Evolutionary conservation across 768 basidiomycete species (phyloP), one percentile per base, ranked within the genome.

Genomic region (Kwoniella pini): DNA sequence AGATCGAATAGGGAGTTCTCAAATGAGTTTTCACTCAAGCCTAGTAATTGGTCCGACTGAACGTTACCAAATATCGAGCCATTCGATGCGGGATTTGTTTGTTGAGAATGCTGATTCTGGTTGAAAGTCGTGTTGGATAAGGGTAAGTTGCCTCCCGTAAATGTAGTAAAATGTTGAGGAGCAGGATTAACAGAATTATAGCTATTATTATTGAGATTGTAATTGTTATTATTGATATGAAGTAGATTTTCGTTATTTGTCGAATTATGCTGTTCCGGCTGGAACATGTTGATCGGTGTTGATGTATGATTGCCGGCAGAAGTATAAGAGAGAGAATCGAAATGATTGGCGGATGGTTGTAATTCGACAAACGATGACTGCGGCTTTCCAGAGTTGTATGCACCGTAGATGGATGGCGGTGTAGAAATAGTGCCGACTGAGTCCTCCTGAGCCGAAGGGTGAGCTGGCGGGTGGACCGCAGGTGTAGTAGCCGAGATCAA

Each of bases 1-100:
- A 61, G 44, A 26, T 61, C 59, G 27, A 61, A 54, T 24, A 61
- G 31, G 21, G 28, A 44, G 21, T 60, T 60, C 11, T 46, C 43
- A 13, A 54, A 39, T 6, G 44, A 38, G 30, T 40, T 46, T 15
- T 40, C 21, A 44, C 27, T 48, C 13, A 50, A 19, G 24, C 48
- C 48, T 19, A 50, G 19, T 31, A 50, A 21, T n/a, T 50, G 13
- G 28, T 50, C 19, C 24, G 48, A 30, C 13, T 50, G 48, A n/a
- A n/a, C 2, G 27, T 30, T 36, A 7, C 33, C 33, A 36, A 36
- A 36, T 7, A 36, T 15, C 7, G 33, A 15, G 7, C 7, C 33
- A 19, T 27, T 31, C 27, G 48, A 28, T 50, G 31, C n/a, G 2
- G 27, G 28, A 3, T 30, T 4, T n/a, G n/a, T n/a, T 50, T 50